These are phyloP conservation scores for Fusarium marasasianum DNA, from an alignment of 2,329 filamentous ascomycete species.

Conservation along the genomic window DNA sequence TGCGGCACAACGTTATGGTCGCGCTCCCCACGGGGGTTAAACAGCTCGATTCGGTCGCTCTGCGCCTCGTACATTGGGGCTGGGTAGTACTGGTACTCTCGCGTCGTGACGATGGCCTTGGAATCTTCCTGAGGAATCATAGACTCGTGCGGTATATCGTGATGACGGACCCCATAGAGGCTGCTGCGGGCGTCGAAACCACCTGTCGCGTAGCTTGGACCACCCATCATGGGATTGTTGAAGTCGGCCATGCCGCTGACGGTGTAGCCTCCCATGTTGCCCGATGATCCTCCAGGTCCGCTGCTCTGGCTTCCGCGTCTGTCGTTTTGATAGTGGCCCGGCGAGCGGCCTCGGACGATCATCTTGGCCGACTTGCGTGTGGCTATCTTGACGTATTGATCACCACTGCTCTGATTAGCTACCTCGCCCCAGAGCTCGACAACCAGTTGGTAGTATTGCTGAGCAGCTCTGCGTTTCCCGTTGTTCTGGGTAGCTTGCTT, in stretches of 20 bases:
- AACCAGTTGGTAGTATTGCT: constrained; percentile 93
- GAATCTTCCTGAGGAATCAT: constrained; percentile 62
- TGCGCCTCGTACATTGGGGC: constrained; percentile 60
- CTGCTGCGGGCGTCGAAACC: constrained; percentile 43
- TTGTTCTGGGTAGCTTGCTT: constrained; percentile 95
- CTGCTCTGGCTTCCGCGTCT: constrained; percentile 75
- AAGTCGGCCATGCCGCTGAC: constrained; percentile 45
- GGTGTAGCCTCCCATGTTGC: constrained; percentile 62
- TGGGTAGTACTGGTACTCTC: constrained; percentile 66
- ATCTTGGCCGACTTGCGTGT: constrained; percentile 79
- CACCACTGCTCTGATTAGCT: constrained; percentile 53
- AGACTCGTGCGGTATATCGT: constrained; percentile 61
- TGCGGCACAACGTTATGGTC: constrained; percentile 49
- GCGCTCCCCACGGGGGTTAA: constrained; percentile 51
- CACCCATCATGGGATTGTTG: constrained; percentile 49
- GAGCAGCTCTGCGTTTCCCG: constrained; percentile 86
- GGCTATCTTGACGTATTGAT: constrained; percentile 76
- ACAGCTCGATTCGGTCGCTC: constrained; percentile 61
- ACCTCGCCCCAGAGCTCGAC: constrained; percentile 83
- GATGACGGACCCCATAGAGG: constrained; percentile 58
- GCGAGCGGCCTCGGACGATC: constrained; percentile 86
- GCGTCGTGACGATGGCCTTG: constrained; percentile 59
- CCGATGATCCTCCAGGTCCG: constrained; percentile 71
- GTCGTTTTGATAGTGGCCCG: constrained; percentile 81
- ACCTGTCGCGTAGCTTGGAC: constrained; percentile 36